Evolutionary conservation across 352 stramenopile genomes (phyloP), one percentile per base, ranked within the genome.

Genomic region (Globisporangium cederbergense): DNA sequence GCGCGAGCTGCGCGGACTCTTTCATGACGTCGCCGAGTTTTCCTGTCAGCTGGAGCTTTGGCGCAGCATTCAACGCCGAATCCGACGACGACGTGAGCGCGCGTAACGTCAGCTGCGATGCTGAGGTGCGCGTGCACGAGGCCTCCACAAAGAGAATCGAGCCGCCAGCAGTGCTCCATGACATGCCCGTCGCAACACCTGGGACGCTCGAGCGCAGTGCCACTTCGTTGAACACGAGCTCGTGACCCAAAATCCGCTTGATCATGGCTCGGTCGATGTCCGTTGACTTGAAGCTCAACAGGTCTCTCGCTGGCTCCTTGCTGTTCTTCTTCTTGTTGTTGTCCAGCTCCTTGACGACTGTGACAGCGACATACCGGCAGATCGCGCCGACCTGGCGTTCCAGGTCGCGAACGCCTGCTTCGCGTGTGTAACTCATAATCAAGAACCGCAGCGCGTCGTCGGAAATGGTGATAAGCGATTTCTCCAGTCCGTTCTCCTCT

Each of bases 21-120:
- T 96, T 95, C 89, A 96, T 96, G 28, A 95, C 86, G 46, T 96
- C 81, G n/a, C 83, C 81, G 7, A 93, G 69, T 40, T 89, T 92
- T 11, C 83, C 84, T 32, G 82, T 93, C 18, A 93, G 71, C 58
- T 91, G 78, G 22, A 93, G 59, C 0, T 62, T 76, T 34, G 81
- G 81, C 1, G 73, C 34, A 16, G 64, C 32, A 16, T 70, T 68
- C 13, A 61, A 62, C 11, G 67, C 69, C 30, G 70, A 63, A 28
- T 52, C 65, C 10, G 38, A 61, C 49, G 68, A 71, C 6, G 50
- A 76, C 13, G 51, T 73, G 50, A 71, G 68, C n/a, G 68, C 72
- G 11, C 60, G 58, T 5, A 59, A 43, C 3, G 49, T 71, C 64
- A 63, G 57, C 30, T 74, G 68, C 28, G 69, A 73, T 11, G 64